phyloP scores from a whole-genome alignment of 352 stramenopile species.

The Pythium sukuiense region DNA sequence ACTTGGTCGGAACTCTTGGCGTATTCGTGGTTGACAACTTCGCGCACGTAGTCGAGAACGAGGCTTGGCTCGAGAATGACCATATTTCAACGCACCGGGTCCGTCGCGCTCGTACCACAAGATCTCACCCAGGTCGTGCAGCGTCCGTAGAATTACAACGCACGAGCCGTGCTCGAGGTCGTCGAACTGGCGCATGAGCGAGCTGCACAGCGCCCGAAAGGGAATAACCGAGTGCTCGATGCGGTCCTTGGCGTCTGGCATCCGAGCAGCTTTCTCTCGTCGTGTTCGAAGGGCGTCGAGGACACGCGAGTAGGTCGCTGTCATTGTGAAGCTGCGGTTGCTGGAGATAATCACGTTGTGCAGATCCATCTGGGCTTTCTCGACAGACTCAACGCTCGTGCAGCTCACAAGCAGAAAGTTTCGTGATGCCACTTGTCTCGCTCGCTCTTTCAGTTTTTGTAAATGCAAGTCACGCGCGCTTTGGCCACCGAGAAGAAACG shows the following conservation, averaged over 20 bases:
- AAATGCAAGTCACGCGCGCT: background rate
- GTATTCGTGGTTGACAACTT: background rate
- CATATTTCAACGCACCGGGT: background rate
- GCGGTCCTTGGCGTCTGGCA: slow-evolving; percentile 4
- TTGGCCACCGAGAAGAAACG: background rate
- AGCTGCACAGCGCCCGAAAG: background rate
- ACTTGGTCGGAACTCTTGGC: background rate
- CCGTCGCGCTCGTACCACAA: slow-evolving; percentile 23
- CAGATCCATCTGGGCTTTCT: background rate
- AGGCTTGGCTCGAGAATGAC: slow-evolving; percentile 26
- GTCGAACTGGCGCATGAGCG: slow-evolving; percentile 9
- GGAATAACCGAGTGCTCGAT: slow-evolving; percentile 8
- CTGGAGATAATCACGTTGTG: background rate
- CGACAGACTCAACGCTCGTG: background rate
- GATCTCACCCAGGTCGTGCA: slow-evolving; percentile 23
- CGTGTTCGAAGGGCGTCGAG: background rate
- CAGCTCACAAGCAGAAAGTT: slow-evolving; percentile 2
- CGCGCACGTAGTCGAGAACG: slow-evolving; percentile 24
- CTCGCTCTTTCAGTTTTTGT: background rate
- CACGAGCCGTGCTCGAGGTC: slow-evolving; percentile 7
- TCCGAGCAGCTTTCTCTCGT: background rate
- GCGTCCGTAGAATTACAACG: slow-evolving; percentile 3
- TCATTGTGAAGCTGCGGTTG: slow-evolving; percentile 14
- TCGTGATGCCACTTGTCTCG: background rate
- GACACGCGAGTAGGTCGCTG: slow-evolving; percentile 10